A percentile compares a stretch with the other conserved stretches of the same genome.
These are phyloP conservation scores for Microbotryomycetes sp. DNA, from an alignment of 1,284 basidiomycete species.

Conservation along the genomic window DNA sequence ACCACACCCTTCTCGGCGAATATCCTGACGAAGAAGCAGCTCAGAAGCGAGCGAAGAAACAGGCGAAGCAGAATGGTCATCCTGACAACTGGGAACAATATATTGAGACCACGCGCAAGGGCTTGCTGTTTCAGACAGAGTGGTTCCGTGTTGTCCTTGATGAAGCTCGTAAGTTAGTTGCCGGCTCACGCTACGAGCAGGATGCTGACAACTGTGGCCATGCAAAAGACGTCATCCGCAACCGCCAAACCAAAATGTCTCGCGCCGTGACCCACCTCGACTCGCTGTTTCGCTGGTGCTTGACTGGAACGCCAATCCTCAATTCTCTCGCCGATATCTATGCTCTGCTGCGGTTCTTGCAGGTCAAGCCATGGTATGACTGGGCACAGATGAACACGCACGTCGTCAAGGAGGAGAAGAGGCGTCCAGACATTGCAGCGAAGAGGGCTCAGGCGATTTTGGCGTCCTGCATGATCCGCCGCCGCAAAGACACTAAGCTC, in stretches of 20 bases:
- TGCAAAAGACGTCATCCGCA: slow-evolving; percentile 22
- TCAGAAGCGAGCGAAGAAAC: slow-evolving; percentile 30
- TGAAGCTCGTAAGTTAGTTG: slow-evolving; percentile 38
- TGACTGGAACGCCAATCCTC: slow-evolving; percentile 49
- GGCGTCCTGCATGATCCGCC: slow-evolving; percentile 67
- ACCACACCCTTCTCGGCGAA: slow-evolving; percentile 22
- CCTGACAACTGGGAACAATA: slow-evolving; percentile 32
- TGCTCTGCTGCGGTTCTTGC: slow-evolving; percentile 50
- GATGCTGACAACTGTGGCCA: not conserved
- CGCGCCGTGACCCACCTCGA: slow-evolving; percentile 20
- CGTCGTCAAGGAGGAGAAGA: slow-evolving; percentile 47
- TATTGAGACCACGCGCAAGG: slow-evolving; percentile 22
- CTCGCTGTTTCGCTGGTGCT: slow-evolving; percentile 26
- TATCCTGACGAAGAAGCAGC: slow-evolving; percentile 24
- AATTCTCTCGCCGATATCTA: slow-evolving; percentile 52
- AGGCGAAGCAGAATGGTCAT: slow-evolving; percentile 18
- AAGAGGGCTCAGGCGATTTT: slow-evolving; percentile 48
- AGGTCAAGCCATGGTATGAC: slow-evolving; percentile 35
- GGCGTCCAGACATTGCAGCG: slow-evolving; percentile 47
- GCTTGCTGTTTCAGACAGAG: slow-evolving; percentile 37
- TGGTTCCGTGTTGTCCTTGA: slow-evolving; percentile 45
- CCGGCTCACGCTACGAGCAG: not conserved
- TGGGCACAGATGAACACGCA: slow-evolving; percentile 30
- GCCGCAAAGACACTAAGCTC: slow-evolving; percentile 40
- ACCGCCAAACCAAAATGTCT: slow-evolving; percentile 19